phyloP scores from a whole-genome alignment of 164 flowering plant species.

The Vitis riparia region DNA sequence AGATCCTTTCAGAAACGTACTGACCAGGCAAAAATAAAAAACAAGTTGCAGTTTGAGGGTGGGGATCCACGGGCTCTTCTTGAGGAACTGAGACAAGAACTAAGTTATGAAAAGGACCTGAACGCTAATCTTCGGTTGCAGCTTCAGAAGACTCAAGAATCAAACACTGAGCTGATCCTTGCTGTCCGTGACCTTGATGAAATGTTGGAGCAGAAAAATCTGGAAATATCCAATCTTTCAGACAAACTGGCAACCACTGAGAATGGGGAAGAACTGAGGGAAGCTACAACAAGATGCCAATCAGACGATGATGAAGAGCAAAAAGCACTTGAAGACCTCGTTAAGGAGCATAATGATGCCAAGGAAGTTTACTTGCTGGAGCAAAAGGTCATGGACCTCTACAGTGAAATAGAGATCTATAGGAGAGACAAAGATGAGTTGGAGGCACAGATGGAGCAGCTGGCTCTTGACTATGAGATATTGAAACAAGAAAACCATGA shows the following conservation, averaged over 20 bases:
- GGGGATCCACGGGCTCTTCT: constrained; percentile 53
- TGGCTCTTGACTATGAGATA: constrained; percentile 78
- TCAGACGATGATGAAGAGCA: constrained; percentile 57
- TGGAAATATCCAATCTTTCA: constrained; percentile 36
- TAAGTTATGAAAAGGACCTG: constrained; percentile 69
- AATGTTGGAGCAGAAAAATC: constrained; percentile 60
- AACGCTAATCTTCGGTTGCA: constrained; percentile 75
- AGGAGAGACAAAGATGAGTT: constrained; percentile 73
- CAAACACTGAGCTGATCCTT: constrained; percentile 81
- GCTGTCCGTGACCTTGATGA: constrained; percentile 85
- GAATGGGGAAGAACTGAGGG: constrained; percentile 19
- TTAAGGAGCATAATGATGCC: constrained; percentile 49
- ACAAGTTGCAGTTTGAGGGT: constrained; percentile 39
- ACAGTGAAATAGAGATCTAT: constrained; percentile 61
- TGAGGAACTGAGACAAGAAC: constrained; percentile 77
- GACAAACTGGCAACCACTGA: constrained; percentile 19
- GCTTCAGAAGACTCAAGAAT: constrained; percentile 86
- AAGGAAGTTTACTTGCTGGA: constrained; percentile 52
- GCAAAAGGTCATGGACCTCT: constrained; percentile 55
- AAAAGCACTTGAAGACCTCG: constrained; percentile 59
- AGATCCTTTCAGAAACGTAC: constrained; percentile 36
- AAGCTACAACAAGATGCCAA: constrained; percentile 20
- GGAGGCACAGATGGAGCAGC: constrained; percentile 75
- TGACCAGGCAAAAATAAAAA: constrained; percentile 34
- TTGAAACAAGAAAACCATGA: constrained; percentile 80